phyloP scores from a whole-genome alignment of 768 basidiomycete genomes.

The Lyophyllum atratum region DNA sequence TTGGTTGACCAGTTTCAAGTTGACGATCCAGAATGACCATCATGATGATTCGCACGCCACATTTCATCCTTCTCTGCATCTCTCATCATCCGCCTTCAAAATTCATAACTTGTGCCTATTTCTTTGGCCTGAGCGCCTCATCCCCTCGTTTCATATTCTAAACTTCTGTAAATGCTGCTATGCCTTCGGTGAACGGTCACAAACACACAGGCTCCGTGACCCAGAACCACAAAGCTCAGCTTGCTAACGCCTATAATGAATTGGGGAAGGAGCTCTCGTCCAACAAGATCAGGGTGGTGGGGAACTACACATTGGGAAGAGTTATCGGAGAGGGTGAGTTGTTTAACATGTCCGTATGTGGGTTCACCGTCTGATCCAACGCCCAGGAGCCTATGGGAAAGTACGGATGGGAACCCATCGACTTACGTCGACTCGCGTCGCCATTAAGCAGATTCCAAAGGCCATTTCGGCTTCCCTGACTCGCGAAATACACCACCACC shows the following conservation, averaged over 20 bases:
- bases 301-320: slow-evolving; percentile 92
- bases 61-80: not conserved
- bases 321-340: slow-evolving; percentile 90
- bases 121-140: slow-evolving; percentile 33
- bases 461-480: slow-evolving; percentile 89
- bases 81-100: slow-evolving; percentile 1
- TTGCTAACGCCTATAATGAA: slow-evolving; percentile 96
- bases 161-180: slow-evolving; percentile 39
- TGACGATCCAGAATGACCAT: too few relatives aligned
- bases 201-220: slow-evolving; percentile 61
- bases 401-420: slow-evolving; percentile 95
- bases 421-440: slow-evolving; percentile 87
- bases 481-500: slow-evolving; percentile 97
- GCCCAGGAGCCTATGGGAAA: slow-evolving; percentile 89
- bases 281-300: slow-evolving; percentile 85
- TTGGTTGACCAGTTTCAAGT: too few relatives aligned
- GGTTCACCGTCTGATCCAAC: slow-evolving; percentile 6
- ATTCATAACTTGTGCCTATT: slow-evolving; percentile 5
- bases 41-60: slow-evolving; percentile 17
- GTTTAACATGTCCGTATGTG: slow-evolving; percentile 10
- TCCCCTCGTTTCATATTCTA: slow-evolving; percentile 37
- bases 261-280: slow-evolving; percentile 95
- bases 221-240: slow-evolving; percentile 84
- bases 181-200: slow-evolving; percentile 57
- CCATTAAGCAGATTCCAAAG: slow-evolving; percentile 98